These are phyloP conservation scores for Lecanosticta acicola DNA, from an alignment of 2,329 filamentous ascomycete genomes.

Conservation along the genomic window DNA sequence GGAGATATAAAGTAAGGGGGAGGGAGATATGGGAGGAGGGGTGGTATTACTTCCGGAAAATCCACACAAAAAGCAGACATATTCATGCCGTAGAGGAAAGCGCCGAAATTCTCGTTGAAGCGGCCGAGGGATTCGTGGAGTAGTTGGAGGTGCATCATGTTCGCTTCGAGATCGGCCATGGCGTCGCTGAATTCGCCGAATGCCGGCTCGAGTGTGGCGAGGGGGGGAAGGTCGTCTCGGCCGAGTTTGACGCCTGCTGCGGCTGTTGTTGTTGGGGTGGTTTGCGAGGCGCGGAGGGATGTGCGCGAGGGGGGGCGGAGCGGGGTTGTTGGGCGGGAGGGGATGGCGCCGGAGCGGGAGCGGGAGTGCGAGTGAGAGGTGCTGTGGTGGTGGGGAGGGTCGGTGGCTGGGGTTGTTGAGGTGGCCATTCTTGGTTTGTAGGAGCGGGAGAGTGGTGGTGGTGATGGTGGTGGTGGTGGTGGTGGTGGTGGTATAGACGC, in stretches of 20 bases:
- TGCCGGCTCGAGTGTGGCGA: slow-evolving; percentile 78
- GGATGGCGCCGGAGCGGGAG: slow-evolving; percentile 44
- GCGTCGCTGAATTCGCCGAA: slow-evolving; percentile 92
- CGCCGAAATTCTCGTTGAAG: slow-evolving; percentile 93
- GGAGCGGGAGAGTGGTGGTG: too few species aligned
- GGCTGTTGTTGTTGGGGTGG: slow-evolving; percentile 39
- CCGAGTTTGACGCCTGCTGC: too few species aligned
- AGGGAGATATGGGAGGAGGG: too few species aligned
- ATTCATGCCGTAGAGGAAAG: slow-evolving; percentile 91
- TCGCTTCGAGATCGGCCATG: slow-evolving; percentile 92
- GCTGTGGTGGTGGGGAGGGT: slow-evolving; percentile 7
- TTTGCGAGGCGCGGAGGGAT: slow-evolving; percentile 68
- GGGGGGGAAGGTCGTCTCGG: too few species aligned
- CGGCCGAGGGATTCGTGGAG: slow-evolving; percentile 92
- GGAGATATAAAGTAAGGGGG: too few species aligned
- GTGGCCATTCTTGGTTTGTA: not conserved
- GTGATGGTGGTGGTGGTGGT: too few species aligned
- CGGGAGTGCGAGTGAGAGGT: slow-evolving; percentile 15
- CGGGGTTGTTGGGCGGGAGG: slow-evolving; percentile 82
- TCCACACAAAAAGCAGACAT: slow-evolving; percentile 99
- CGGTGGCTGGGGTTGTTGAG: not conserved
- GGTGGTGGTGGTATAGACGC: too few species aligned
- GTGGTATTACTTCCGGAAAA: slow-evolving; percentile 75
- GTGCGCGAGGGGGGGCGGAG: slow-evolving; percentile 84
- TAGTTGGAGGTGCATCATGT: slow-evolving; percentile 93